Evolutionary conservation across 2,329 filamentous ascomycete genomes (phyloP).

Genomic region (Exserohilum rostratum): DNA sequence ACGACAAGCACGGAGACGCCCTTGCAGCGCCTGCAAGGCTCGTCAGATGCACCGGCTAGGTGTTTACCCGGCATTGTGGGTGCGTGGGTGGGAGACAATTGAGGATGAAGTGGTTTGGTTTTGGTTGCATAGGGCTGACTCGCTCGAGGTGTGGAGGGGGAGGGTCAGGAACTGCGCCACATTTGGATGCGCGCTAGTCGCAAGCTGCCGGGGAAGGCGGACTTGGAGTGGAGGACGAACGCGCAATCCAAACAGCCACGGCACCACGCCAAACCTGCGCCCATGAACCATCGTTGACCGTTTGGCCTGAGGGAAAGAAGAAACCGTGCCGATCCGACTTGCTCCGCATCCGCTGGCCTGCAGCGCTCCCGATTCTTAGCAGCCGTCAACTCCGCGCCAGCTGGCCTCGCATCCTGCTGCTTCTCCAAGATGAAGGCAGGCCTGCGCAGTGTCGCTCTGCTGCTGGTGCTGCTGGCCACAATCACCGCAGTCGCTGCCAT

Average conservation of each 20-base stretch:
- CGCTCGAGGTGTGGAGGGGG: neutral
- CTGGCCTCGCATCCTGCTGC: constrained; percentile 40
- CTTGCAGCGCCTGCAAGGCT: constrained; percentile 64
- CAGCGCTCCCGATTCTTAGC: constrained; percentile 3
- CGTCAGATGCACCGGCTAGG: constrained; percentile 14
- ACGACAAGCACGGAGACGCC: constrained; percentile 60
- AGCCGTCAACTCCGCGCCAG: constrained; percentile 32
- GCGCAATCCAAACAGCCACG: constrained; percentile 26
- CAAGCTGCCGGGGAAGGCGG: constrained; percentile 18
- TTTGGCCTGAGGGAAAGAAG: neutral
- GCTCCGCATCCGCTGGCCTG: constrained; percentile 6
- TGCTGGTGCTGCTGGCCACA: constrained; percentile 44
- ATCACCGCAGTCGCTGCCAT: constrained; percentile 44
- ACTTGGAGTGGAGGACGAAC: constrained; percentile 23
- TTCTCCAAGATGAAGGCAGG: constrained; percentile 44
- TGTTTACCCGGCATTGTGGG: constrained; percentile 44
- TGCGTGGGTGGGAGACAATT: constrained; percentile 1
- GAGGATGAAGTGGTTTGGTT: constrained; percentile 8
- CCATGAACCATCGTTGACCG: constrained; percentile 2
- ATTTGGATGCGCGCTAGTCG: constrained; percentile 17
- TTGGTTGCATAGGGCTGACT: constrained; percentile 18
- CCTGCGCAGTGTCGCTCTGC: constrained; percentile 40
- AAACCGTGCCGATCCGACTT: neutral
- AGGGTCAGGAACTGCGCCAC: constrained; percentile 20
- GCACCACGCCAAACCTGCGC: constrained; percentile 14